A percentile compares a stretch with the other conserved stretches of the same genome.
These are phyloP conservation scores for Solanum neorickii DNA, from an alignment of 257 asterid species.

Conservation along the genomic window DNA sequence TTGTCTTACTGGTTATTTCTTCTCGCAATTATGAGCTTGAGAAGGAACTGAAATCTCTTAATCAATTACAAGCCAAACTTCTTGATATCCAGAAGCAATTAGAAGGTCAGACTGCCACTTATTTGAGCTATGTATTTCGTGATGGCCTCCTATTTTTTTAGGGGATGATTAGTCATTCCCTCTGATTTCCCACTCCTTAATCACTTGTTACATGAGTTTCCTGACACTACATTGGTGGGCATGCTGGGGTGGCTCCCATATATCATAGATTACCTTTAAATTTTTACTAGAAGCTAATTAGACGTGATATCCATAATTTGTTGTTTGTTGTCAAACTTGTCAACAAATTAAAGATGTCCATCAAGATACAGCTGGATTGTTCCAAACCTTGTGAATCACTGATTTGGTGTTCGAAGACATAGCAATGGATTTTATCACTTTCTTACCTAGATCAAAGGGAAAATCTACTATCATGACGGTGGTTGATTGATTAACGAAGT, in stretches of 20 bases:
- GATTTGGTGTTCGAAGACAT: too few relatives aligned
- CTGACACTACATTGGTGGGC: neutral
- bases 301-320: neutral
- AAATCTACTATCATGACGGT: neutral
- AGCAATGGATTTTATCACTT: too few relatives aligned
- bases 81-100: too few relatives aligned
- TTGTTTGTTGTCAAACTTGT: neutral
- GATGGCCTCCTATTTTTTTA: too few relatives aligned
- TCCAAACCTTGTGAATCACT: neutral
- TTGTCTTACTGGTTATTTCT: neutral
- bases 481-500: neutral
- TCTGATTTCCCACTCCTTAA: neutral
- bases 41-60: neutral
- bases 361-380: neutral
- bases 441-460: neutral
- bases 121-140: too few relatives aligned
- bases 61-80: neutral
- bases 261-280: neutral
- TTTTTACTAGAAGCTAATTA: neutral
- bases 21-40: neutral
- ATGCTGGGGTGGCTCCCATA: neutral
- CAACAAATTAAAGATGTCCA: too few relatives aligned
- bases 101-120: too few relatives aligned
- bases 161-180: too few relatives aligned
- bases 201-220: neutral